phyloP scores from a whole-genome alignment of 2,329 filamentous ascomycete species.

The Fusarium sp. region DNA sequence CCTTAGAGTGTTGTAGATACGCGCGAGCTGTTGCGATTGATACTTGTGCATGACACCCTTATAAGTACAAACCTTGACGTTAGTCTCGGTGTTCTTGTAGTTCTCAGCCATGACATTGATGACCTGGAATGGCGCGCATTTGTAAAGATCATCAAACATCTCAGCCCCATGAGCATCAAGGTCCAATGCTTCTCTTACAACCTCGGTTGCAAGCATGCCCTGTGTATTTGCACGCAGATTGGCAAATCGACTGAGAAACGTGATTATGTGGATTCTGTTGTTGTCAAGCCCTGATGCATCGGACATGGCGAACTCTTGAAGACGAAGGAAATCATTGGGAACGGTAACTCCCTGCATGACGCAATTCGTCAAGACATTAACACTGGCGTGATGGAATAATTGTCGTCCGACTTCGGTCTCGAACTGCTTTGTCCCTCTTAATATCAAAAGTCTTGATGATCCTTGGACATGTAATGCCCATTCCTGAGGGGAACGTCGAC shows the following conservation, averaged over 20 bases:
- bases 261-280: background rate
- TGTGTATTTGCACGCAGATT: background rate
- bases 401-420: constrained; percentile 1
- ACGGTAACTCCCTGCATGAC: constrained; percentile 2
- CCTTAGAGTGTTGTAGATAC: background rate
- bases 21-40: constrained; percentile 2
- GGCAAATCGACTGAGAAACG: constrained; percentile 1
- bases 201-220: background rate
- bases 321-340: background rate
- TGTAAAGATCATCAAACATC: background rate
- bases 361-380: constrained; percentile 10
- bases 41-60: constrained; percentile 8
- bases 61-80: background rate
- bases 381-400: constrained; percentile 7
- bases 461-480: constrained; percentile 13
- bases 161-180: background rate
- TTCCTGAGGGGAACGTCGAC: background rate
- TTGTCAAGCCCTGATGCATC: background rate
- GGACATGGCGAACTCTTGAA: background rate
- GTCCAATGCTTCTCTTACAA: background rate
- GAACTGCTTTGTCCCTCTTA: constrained; percentile 6
- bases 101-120: background rate
- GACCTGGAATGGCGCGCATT: background rate
- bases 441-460: background rate
- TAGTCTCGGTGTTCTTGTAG: background rate